Percentiles rank a stretch among this genome's conserved stretches.
phyloP scores from a whole-genome alignment of 2,329 filamentous ascomycete genomes.

The Penicillium fuscoglaucum region DNA sequence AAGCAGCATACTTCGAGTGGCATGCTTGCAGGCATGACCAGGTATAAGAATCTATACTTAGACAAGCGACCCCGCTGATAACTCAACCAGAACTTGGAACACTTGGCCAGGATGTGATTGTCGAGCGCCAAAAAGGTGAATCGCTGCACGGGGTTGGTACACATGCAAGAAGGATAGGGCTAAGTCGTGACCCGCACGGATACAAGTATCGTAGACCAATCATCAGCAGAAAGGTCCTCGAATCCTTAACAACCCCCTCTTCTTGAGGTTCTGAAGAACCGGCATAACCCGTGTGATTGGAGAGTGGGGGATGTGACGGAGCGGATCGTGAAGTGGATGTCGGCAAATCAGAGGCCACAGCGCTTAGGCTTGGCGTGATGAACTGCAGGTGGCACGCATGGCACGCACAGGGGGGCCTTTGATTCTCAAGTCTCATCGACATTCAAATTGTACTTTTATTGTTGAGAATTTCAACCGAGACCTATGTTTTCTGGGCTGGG shows the following conservation, averaged over 20 bases:
- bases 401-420: conserved; percentile 17
- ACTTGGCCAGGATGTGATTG: conserved; percentile 13
- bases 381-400: conserved; percentile 20
- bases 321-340: conserved; percentile 19
- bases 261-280: conserved; percentile 17
- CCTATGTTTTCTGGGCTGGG: neutral
- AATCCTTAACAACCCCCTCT: conserved; percentile 15
- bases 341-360: conserved; percentile 19
- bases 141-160: conserved; percentile 13
- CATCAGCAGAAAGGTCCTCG: neutral
- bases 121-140: conserved; percentile 20
- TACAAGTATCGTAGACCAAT: conserved; percentile 19
- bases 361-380: conserved; percentile 24
- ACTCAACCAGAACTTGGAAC: neutral
- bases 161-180: conserved; percentile 12
- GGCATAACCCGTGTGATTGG: conserved; percentile 22
- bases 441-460: conserved; percentile 12
- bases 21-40: conserved; percentile 13
- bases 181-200: conserved; percentile 22
- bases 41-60: conserved; percentile 24
- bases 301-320: conserved; percentile 20
- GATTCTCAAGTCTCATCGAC: conserved; percentile 12
- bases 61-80: conserved; percentile 11
- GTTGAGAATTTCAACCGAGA: neutral
- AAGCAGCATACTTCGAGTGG: conserved; percentile 5